phyloP scores from a whole-genome alignment of 768 basidiomycete species.

The Phlebiopsis flavidoalba region DNA sequence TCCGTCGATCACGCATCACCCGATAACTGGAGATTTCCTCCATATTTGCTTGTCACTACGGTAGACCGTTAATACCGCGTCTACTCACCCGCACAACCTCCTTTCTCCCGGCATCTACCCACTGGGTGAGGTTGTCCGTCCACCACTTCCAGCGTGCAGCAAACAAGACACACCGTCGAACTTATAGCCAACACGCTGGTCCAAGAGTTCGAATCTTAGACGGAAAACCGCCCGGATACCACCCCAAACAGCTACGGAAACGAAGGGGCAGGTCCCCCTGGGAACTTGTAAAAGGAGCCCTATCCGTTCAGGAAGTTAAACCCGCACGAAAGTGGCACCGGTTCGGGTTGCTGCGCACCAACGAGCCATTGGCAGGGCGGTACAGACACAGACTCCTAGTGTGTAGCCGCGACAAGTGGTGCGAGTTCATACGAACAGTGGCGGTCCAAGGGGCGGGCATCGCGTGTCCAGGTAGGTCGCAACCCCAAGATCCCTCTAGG shows the following conservation, averaged over 20 bases:
- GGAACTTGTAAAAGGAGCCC: slow-evolving; percentile 67
- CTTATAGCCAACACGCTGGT: slow-evolving; percentile 34
- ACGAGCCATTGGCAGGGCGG: slow-evolving; percentile 64
- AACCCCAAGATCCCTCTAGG: slow-evolving; percentile 10
- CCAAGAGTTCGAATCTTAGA: slow-evolving; percentile 27
- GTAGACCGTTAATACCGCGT: slow-evolving; percentile 37
- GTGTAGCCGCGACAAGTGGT: slow-evolving; percentile 73
- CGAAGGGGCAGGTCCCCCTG: slow-evolving; percentile 58
- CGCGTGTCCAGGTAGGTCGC: slow-evolving; percentile 10
- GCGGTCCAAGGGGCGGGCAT: slow-evolving; percentile 36
- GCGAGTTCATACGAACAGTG: slow-evolving; percentile 62
- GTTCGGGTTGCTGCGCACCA: slow-evolving; percentile 75
- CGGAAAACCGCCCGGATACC: slow-evolving; percentile 23
- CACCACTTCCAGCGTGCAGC: slow-evolving; percentile 49
- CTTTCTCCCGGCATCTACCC: slow-evolving; percentile 53
- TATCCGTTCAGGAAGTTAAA: slow-evolving; percentile 60
- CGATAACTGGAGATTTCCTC: no score
- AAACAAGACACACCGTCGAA: slow-evolving; percentile 57
- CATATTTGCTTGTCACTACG: slow-evolving; percentile 34
- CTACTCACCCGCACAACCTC: slow-evolving; percentile 35
- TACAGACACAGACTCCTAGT: slow-evolving; percentile 69
- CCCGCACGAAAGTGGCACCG: slow-evolving; percentile 65
- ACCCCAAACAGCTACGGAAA: slow-evolving; percentile 52
- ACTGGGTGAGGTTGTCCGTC: slow-evolving; percentile 56
- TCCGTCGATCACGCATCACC: slow-evolving; percentile 46